phyloP scores from a whole-genome alignment of 495 filamentous ascomycete species.

The Letharia columbiana region DNA sequence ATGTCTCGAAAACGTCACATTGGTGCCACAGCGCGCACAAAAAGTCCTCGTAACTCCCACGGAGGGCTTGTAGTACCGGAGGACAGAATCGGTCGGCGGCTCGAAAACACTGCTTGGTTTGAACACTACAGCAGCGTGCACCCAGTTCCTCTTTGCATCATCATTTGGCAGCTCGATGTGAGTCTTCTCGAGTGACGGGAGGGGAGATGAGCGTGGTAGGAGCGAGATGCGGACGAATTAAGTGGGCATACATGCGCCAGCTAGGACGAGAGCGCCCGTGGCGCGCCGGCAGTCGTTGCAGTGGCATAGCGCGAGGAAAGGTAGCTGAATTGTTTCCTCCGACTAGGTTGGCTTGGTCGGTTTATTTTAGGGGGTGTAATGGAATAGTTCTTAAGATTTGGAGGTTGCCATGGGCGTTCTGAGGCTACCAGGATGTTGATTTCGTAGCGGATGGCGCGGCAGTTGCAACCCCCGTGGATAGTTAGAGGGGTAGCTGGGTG shows the following conservation, averaged over 20 bases:
- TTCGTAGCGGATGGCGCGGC: constrained; percentile 33
- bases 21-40: constrained; percentile 26
- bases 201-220: constrained; percentile 15
- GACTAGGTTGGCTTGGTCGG: too few species aligned
- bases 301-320: constrained; percentile 23
- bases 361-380: too few species aligned
- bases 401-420: constrained; percentile 18
- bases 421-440: constrained; percentile 26
- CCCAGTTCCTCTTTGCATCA: neutral
- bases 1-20: constrained; percentile 16
- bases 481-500: constrained; percentile 25
- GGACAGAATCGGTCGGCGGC: neutral
- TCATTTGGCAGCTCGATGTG: neutral
- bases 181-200: neutral
- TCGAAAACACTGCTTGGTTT: constrained; percentile 1
- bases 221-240: constrained; percentile 13
- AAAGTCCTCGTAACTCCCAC: constrained; percentile 17
- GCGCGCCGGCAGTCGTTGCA: constrained; percentile 32
- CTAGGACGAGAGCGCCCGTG: constrained; percentile 21
- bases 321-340: neutral
- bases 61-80: constrained; percentile 17
- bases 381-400: too few species aligned
- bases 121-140: neutral
- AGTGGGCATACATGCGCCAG: constrained; percentile 15
- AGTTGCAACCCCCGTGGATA: constrained; percentile 36